A percentile compares a stretch with the other conserved stretches of the same genome.
Conservation (phyloP, 352 stramenopile species). For the Globisporangium recalcitrans region DNA sequence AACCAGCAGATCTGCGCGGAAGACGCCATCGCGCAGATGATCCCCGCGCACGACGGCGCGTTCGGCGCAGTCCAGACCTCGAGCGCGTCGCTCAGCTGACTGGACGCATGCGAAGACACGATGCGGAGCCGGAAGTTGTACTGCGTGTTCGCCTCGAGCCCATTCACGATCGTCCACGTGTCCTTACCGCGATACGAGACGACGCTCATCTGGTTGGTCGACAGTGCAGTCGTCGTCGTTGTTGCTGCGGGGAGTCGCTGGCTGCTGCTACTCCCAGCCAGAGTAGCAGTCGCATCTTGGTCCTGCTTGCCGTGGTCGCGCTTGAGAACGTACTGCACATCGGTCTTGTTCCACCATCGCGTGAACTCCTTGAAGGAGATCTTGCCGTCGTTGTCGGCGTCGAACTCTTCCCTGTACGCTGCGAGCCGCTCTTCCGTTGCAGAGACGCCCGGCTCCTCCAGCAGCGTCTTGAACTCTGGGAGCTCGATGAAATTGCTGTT, state of each 20-base stretch:
- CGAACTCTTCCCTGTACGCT: constrained; percentile 82
- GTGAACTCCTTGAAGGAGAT: constrained; percentile 88
- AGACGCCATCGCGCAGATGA: constrained; percentile 50
- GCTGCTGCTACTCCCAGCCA: background rate
- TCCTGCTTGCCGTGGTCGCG: constrained; percentile 29
- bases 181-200: constrained; percentile 76
- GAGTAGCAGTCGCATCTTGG: background rate
- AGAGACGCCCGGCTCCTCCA: constrained; percentile 82
- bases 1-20: constrained; percentile 79
- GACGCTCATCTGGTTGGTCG: constrained; percentile 40
- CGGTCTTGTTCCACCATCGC: constrained; percentile 79
- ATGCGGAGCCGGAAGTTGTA: constrained; percentile 83
- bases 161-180: constrained; percentile 32
- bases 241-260: background rate
- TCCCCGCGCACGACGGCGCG: constrained; percentile 43
- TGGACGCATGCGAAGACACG: constrained; percentile 72
- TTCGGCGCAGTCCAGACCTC: constrained; percentile 62
- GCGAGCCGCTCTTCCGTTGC: constrained; percentile 74
- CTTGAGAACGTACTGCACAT: constrained; percentile 85
- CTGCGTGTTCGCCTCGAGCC: constrained; percentile 76
- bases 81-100: constrained; percentile 67
- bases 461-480: constrained; percentile 76
- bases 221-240: constrained; percentile 9
- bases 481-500: constrained; percentile 76
- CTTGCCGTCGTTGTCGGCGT: constrained; percentile 71